Conservation (phyloP, 2,329 filamentous ascomycete species). For the Fusarium sp. region DNA sequence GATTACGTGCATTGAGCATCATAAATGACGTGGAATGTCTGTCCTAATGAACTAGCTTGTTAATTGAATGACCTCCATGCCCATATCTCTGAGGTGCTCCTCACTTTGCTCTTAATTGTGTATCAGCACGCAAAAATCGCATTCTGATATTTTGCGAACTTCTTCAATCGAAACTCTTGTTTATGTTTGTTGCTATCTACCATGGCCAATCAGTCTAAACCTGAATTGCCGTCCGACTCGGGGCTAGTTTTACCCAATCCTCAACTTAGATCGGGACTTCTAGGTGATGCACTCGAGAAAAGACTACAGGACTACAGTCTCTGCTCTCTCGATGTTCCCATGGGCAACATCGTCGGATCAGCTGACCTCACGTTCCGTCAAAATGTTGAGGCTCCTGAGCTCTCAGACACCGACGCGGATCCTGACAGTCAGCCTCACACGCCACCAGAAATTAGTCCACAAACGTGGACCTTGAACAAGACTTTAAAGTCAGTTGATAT, state of each 20-base stretch:
- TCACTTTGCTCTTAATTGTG: too few species aligned
- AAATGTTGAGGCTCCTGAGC: background rate
- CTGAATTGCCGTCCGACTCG: background rate
- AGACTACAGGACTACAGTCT: background rate
- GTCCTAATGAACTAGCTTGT: too few species aligned
- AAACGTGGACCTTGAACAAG: background rate
- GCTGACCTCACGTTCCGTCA: background rate
- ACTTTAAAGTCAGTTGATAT: too few species aligned
- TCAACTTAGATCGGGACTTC: background rate
- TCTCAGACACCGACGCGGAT: background rate
- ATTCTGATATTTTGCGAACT: too few species aligned
- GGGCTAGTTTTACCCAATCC: background rate
- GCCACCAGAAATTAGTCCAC: background rate
- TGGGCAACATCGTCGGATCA: background rate
- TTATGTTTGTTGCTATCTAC: background rate
- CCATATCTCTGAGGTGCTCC: too few species aligned
- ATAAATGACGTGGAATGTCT: too few species aligned
- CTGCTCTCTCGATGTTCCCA: background rate
- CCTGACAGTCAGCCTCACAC: background rate
- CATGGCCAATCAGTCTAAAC: background rate
- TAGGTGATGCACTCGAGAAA: background rate
- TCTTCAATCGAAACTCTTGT: too few species aligned
- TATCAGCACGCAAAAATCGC: too few species aligned
- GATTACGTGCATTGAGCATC: too few species aligned
- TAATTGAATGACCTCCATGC: too few species aligned